Evolutionary conservation across 768 basidiomycete species (phyloP), one percentile per base, ranked within the genome.

Genomic region (Collybia nuda): DNA sequence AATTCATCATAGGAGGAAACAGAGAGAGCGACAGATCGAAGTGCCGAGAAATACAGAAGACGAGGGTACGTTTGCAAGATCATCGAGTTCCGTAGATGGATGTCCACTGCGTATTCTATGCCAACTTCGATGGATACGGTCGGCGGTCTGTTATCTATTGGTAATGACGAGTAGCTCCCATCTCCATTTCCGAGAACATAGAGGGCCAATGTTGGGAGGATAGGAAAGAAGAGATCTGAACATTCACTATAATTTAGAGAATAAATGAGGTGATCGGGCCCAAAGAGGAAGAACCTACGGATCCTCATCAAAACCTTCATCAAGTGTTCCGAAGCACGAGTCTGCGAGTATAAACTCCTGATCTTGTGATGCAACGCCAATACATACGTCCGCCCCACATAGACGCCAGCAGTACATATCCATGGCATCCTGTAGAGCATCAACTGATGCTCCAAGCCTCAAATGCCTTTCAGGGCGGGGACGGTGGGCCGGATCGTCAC

Each of bases 31-130:
- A 82, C 66, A 7, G 81, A 75, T 26, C 70, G 69, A 51, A 84
- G 75, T 32, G 78, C 78, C 38, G 74, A 74, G 60, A 84, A 85
- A 56, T 79, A 77, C 17, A 84, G 66, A 39, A 64, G 68, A 6
- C 64, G 52, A 1, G 79, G 80, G 58, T 79, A 78, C 5, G 74
- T 76, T 56, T 80, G 80, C 12, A 85, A 74, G 40, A 84, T 68
- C 62, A 81, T 77, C 9, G 80, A 74, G 43, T 84, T 84, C 18
- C 83, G 78, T 23, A 84, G 67, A 56, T 82, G 79, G n/a, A 85
- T 75, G 62, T 85, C 83, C 1, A 70, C 68, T 0, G 74, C 72
- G 0, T 72, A 74, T 63, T 85, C 82, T 29, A 71, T 56, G 12
- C 80, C 81, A 18, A 78, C 67, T 44, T 79, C 73, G 35, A 84